Percentiles rank a stretch among this genome's conserved stretches.
Conservation (phyloP, 2,329 filamentous ascomycete genomes). For the Neonectria sp. region DNA sequence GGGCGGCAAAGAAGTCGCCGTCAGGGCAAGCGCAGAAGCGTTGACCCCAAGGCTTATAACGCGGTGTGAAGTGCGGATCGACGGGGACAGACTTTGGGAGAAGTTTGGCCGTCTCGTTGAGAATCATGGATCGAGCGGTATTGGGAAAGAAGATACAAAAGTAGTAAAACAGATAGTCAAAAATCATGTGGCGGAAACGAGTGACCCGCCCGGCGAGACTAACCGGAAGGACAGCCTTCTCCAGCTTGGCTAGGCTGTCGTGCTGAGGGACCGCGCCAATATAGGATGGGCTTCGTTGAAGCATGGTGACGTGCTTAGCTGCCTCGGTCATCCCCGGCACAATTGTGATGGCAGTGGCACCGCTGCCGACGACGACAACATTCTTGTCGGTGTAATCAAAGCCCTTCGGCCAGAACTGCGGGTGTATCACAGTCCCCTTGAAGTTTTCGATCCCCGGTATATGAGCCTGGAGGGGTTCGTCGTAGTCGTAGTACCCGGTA, state of each 20-base stretch:
- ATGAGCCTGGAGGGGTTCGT: slow-evolving; percentile 65
- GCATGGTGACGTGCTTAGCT: slow-evolving; percentile 75
- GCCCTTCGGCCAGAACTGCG: slow-evolving; percentile 80
- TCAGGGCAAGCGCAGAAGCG: slow-evolving; percentile 71
- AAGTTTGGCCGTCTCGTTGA: slow-evolving; percentile 58
- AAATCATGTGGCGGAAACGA: neutral
- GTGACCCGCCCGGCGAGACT: neutral
- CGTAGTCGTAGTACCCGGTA: slow-evolving; percentile 49
- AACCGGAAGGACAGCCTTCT: neutral
- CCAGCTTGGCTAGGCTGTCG: neutral
- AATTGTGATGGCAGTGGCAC: slow-evolving; percentile 77
- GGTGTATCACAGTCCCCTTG: slow-evolving; percentile 68
- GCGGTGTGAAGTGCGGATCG: slow-evolving; percentile 68
- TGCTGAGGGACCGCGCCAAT: slow-evolving; percentile 49
- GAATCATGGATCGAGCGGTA: too few species aligned
- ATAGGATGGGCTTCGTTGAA: slow-evolving; percentile 77
- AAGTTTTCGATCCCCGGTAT: slow-evolving; percentile 59
- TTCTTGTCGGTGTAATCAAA: slow-evolving; percentile 75
- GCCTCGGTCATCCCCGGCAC: slow-evolving; percentile 72
- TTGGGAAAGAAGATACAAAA: too few species aligned
- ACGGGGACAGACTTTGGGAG: slow-evolving; percentile 62
- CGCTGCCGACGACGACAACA: slow-evolving; percentile 76
- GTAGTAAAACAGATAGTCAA: slow-evolving; percentile 45
- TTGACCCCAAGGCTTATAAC: slow-evolving; percentile 75
- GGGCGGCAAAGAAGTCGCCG: slow-evolving; percentile 60